A percentile compares a stretch with the other conserved stretches of the same genome.
These are phyloP conservation scores for Colletotrichum sojae DNA, from an alignment of 2,329 filamentous ascomycete genomes.

Conservation along the genomic window DNA sequence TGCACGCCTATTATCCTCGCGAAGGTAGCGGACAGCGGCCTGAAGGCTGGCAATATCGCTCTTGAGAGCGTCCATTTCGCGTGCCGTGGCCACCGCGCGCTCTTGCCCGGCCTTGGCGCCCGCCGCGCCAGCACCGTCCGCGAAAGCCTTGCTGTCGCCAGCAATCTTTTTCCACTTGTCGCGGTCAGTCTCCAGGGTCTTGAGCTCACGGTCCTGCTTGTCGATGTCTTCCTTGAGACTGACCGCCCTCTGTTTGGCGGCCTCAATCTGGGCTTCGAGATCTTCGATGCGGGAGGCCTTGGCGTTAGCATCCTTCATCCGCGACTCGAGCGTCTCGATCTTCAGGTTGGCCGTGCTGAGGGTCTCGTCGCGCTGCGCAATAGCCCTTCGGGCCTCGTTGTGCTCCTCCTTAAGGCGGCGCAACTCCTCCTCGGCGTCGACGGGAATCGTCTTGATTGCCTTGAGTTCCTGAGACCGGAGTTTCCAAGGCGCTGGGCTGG, in stretches of 20 bases:
- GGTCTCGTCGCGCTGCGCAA: constrained; percentile 83
- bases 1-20: constrained; percentile 76
- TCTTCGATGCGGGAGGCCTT: constrained; percentile 79
- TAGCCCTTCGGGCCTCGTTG: constrained; percentile 79
- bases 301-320: constrained; percentile 86
- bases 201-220: constrained; percentile 77
- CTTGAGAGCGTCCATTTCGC: constrained; percentile 81
- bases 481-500: constrained; percentile 83
- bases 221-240: constrained; percentile 75
- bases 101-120: constrained; percentile 73
- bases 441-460: constrained; percentile 82
- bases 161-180: constrained; percentile 81
- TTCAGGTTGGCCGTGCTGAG: constrained; percentile 91
- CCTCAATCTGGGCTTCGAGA: constrained; percentile 72
- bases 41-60: constrained; percentile 76
- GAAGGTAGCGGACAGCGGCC: constrained; percentile 76
- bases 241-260: constrained; percentile 64
- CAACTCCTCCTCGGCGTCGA: constrained; percentile 89
- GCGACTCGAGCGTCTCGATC: constrained; percentile 91
- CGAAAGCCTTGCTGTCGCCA: constrained; percentile 70
- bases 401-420: constrained; percentile 84
- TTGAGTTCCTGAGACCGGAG: constrained; percentile 85
- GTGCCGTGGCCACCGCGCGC: constrained; percentile 77
- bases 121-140: constrained; percentile 63
- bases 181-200: constrained; percentile 74